A percentile compares a stretch with the other conserved stretches of the same genome.
These are phyloP conservation scores for Termitomyces sp. DNA, from an alignment of 768 basidiomycete genomes.

Conservation along the genomic window DNA sequence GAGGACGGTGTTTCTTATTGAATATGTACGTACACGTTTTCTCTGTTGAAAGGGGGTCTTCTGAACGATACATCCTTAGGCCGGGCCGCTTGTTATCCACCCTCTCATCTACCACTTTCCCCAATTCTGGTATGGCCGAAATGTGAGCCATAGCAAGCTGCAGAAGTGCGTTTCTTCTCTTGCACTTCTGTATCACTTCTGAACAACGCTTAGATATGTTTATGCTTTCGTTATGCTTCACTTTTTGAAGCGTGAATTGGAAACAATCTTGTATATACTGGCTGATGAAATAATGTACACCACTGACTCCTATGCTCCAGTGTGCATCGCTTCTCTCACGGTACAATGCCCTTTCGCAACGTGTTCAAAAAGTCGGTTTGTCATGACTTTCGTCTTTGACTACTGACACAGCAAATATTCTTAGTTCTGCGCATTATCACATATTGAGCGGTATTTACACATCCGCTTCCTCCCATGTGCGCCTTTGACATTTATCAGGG, in stretches of 20 bases:
- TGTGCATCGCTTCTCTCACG: conserved; percentile 93
- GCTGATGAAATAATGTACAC: background rate
- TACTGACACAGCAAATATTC: background rate
- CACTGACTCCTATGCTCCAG: conserved; percentile 26
- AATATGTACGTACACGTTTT: conserved; percentile 72
- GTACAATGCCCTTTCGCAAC: conserved; percentile 84
- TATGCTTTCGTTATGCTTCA: conserved; percentile 78
- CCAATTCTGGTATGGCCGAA: conserved; percentile 58
- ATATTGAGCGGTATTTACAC: conserved; percentile 51
- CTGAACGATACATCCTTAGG: conserved; percentile 32
- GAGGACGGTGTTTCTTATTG: conserved; percentile 83
- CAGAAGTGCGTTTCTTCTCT: conserved; percentile 47
- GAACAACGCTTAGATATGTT: conserved; percentile 39
- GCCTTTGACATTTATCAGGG: conserved; percentile 32
- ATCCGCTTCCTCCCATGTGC: background rate
- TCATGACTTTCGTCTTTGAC: background rate
- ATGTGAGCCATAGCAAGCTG: conserved; percentile 67
- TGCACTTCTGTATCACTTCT: background rate
- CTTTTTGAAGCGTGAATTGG: conserved; percentile 87
- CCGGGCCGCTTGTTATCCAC: conserved; percentile 86
- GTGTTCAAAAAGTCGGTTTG: conserved; percentile 81
- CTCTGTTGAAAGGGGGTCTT: background rate
- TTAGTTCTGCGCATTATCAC: conserved; percentile 88
- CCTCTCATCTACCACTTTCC: conserved; percentile 77
- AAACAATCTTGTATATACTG: conserved; percentile 77